Evolutionary conservation across 805 yeast genomes (phyloP).

Genomic region (Sugiyamaella lignohabitans): DNA sequence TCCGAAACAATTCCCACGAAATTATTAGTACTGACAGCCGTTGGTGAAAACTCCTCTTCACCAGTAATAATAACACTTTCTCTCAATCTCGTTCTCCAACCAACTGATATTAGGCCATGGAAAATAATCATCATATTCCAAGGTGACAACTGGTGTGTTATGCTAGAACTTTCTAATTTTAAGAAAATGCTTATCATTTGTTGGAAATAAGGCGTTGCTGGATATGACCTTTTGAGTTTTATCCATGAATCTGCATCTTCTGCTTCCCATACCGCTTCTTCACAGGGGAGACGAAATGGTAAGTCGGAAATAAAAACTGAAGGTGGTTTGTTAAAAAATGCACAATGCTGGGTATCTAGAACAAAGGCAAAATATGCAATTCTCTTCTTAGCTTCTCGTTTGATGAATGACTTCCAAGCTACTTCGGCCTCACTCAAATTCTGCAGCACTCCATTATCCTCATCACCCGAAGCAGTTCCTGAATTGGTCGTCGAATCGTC

Average conservation of each 20-base stretch:
- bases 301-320: conserved; percentile 50
- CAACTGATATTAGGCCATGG: conserved; percentile 23
- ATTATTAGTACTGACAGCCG: conserved; percentile 1
- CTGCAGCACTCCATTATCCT: neutral
- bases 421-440: conserved; percentile 9
- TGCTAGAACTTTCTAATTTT: conserved; percentile 11
- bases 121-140: conserved; percentile 26
- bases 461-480: neutral
- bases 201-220: conserved; percentile 19
- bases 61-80: conserved; percentile 13
- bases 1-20: conserved; percentile 18
- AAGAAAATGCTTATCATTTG: conserved; percentile 17
- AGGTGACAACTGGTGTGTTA: conserved; percentile 17
- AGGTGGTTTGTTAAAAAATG: conserved; percentile 69
- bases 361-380: conserved; percentile 77
- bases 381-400: conserved; percentile 62
- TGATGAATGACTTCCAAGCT: conserved; percentile 19
- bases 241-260: conserved; percentile 21
- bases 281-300: conserved; percentile 56
- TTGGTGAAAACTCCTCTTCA: neutral
- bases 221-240: conserved; percentile 4
- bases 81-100: conserved; percentile 19
- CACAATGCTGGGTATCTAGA: conserved; percentile 71
- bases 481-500: neutral
- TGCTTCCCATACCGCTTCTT: conserved; percentile 53